Conservation (phyloP, 495 filamentous ascomycete genomes). For the Daldinia caldariorum region DNA sequence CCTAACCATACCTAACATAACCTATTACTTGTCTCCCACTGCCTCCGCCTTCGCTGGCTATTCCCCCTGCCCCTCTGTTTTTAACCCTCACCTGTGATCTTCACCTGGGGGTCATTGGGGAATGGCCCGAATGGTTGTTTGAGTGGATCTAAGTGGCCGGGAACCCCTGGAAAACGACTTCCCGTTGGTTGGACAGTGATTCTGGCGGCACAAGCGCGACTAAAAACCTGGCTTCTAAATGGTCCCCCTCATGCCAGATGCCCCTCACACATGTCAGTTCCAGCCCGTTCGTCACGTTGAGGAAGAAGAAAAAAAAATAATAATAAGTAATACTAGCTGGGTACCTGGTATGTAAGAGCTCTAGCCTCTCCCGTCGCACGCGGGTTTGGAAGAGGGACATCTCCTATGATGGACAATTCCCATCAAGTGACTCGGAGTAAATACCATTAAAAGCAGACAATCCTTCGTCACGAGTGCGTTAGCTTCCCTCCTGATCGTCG, state of each 20-base stretch:
- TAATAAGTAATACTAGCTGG: conserved; percentile 6
- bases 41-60: conserved; percentile 19
- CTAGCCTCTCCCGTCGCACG: conserved; percentile 33
- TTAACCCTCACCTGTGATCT: conserved; percentile 42
- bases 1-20: no score
- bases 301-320: conserved; percentile 1
- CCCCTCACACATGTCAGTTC: conserved; percentile 43
- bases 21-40: background rate
- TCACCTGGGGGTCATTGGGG: conserved; percentile 41
- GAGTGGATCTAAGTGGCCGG: conserved; percentile 39
- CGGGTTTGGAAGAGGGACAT: conserved; percentile 25
- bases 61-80: conserved; percentile 15
- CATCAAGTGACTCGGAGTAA: conserved; percentile 38
- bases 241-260: conserved; percentile 29
- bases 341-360: conserved; percentile 1
- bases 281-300: conserved; percentile 40
- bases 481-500: conserved; percentile 39
- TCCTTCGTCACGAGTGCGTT: conserved; percentile 34
- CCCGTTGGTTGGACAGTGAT: conserved; percentile 40
- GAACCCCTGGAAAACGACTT: conserved; percentile 35
- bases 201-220: conserved; percentile 44
- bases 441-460: conserved; percentile 32
- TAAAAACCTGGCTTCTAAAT: conserved; percentile 34
- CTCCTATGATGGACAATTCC: conserved; percentile 20
- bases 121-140: conserved; percentile 40